A percentile compares a stretch with the other conserved stretches of the same genome.
phyloP scores from a whole-genome alignment of 108 stramenopile genomes.

The Conticribra weissflogii region DNA sequence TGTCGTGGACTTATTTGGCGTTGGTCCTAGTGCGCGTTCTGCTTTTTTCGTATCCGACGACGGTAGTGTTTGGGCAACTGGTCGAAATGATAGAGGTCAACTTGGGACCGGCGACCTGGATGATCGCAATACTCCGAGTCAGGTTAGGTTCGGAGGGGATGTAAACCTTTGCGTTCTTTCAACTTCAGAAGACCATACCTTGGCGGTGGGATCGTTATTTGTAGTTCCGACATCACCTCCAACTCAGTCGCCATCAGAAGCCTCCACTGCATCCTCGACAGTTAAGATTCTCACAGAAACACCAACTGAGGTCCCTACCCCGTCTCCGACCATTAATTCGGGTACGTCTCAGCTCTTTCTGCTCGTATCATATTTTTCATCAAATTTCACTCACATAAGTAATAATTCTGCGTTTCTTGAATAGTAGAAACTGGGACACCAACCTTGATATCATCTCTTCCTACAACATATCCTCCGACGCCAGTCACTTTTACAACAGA shows the following conservation, averaged over 20 bases:
- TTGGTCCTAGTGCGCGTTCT: slow-evolving; percentile 24
- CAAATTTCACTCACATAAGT: no score
- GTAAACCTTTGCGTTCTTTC: slow-evolving; percentile 8
- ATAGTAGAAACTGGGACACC: slow-evolving; percentile 3
- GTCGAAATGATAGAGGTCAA: slow-evolving; percentile 17
- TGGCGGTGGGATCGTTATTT: slow-evolving; percentile 14
- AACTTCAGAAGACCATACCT: slow-evolving; percentile 13
- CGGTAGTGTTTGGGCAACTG: slow-evolving; percentile 15
- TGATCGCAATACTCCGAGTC: slow-evolving; percentile 3
- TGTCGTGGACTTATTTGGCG: slow-evolving; percentile 14
- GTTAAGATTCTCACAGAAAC: neutral
- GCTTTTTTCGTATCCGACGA: slow-evolving; percentile 30
- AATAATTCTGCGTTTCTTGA: no score
- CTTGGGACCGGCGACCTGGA: slow-evolving; percentile 18
- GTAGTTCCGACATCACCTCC: neutral
- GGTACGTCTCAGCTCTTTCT: no score
- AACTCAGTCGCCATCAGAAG: neutral
- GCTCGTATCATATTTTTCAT: no score
- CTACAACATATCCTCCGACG: slow-evolving; percentile 3
- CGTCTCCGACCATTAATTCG: no score
- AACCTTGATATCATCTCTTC: slow-evolving; percentile 7
- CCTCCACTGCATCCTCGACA: slow-evolving; percentile 13
- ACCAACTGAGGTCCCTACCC: neutral
- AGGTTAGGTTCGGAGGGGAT: slow-evolving; percentile 10
- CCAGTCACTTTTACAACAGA: neutral